Conservation (phyloP, 441 rosid genomes). For the Bruguiera hainesii region DNA sequence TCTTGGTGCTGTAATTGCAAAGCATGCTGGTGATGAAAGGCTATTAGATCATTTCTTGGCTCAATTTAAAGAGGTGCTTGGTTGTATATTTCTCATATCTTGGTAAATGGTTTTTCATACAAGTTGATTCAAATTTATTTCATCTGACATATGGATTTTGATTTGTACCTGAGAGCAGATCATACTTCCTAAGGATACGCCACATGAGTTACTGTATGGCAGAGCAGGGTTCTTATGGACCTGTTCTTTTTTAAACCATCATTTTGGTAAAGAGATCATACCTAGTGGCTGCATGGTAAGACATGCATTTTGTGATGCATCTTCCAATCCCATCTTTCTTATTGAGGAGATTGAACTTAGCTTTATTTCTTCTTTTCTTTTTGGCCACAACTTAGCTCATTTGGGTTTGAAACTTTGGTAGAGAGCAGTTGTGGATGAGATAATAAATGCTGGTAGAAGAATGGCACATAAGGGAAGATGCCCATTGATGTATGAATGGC, state of each 20-base stretch:
- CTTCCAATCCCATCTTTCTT: slow-evolving; percentile 6
- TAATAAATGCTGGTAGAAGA: slow-evolving; percentile 48
- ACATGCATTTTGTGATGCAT: not conserved
- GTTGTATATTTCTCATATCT: not conserved
- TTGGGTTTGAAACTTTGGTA: slow-evolving; percentile 24
- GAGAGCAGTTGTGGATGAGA: slow-evolving; percentile 55
- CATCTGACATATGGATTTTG: not conserved
- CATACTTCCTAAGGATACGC: slow-evolving; percentile 44
- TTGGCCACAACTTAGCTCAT: not conserved
- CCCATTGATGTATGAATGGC: slow-evolving; percentile 78
- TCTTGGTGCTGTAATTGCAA: slow-evolving; percentile 66
- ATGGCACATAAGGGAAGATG: slow-evolving; percentile 42
- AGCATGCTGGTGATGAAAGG: slow-evolving; percentile 48
- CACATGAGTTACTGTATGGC: slow-evolving; percentile 58
- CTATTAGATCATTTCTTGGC: slow-evolving; percentile 40
- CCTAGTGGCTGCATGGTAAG: slow-evolving; percentile 40
- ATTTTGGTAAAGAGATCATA: slow-evolving; percentile 52
- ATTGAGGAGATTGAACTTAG: slow-evolving; percentile 3
- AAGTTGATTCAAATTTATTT: not conserved
- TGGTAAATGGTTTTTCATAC: not conserved
- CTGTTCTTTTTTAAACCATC: slow-evolving; percentile 57
- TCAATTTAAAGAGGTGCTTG: slow-evolving; percentile 47
- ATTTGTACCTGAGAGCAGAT: slow-evolving; percentile 35
- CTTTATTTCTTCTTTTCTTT: not conserved
- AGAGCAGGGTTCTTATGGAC: slow-evolving; percentile 69